phyloP scores from a whole-genome alignment of 345 rosid genomes.

The Alliaria petiolata region DNA sequence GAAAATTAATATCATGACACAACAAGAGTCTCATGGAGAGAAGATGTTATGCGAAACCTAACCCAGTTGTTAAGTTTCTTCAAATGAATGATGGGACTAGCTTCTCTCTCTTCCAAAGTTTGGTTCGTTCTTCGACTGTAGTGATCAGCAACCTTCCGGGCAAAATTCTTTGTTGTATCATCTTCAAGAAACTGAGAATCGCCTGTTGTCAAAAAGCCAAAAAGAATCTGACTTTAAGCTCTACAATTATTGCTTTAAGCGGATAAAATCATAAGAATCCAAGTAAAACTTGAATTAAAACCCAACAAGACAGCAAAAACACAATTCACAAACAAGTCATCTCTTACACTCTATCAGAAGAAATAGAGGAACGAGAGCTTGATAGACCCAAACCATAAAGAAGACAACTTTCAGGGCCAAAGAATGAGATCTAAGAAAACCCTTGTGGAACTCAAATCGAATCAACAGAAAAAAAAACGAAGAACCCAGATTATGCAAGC shows the following conservation, averaged over 20 bases:
- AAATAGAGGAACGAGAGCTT: background rate
- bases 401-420: background rate
- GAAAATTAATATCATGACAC: background rate
- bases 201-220: constrained; percentile 40
- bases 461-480: background rate
- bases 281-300: background rate
- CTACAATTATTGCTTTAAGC: background rate
- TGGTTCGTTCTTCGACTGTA: constrained; percentile 97
- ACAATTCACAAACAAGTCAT: background rate
- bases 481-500: background rate
- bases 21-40: background rate
- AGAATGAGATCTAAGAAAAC: background rate
- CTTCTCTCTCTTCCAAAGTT: constrained; percentile 95
- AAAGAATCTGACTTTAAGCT: constrained; percentile 13
- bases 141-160: constrained; percentile 85
- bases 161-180: constrained; percentile 58
- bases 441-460: background rate
- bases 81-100: constrained; percentile 93
- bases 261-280: background rate
- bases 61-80: constrained; percentile 99
- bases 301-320: background rate
- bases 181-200: constrained; percentile 61
- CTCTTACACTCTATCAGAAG: background rate
- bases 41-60: constrained; percentile 11
- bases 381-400: background rate